Conservation (phyloP, 1,284 basidiomycete genomes). For the Mixia osmundae region DNA sequence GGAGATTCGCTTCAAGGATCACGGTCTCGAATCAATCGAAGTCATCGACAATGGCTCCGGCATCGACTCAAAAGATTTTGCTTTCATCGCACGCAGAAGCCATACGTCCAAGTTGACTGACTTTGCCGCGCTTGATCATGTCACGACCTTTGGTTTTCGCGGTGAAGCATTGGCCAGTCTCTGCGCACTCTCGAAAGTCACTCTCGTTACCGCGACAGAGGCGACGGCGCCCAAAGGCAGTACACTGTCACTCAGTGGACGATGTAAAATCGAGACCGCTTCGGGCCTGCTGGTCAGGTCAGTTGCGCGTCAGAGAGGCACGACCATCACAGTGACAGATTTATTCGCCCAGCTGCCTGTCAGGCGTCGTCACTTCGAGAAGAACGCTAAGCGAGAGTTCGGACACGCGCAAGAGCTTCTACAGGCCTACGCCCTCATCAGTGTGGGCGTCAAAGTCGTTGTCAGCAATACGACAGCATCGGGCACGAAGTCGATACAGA, state of each 20-base stretch:
- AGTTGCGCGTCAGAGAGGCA: conserved; percentile 40
- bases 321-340: conserved; percentile 48
- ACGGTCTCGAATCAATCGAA: conserved; percentile 65
- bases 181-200: conserved; percentile 59
- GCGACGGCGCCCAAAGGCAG: conserved; percentile 50
- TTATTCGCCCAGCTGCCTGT: conserved; percentile 72
- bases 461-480: conserved; percentile 36
- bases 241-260: conserved; percentile 42
- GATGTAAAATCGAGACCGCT: conserved; percentile 31
- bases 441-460: conserved; percentile 39
- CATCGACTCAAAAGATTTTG: conserved; percentile 51
- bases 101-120: conserved; percentile 75
- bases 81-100: conserved; percentile 61
- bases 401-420: conserved; percentile 58
- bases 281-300: neutral
- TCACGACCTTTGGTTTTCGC: conserved; percentile 80
- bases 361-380: conserved; percentile 69
- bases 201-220: conserved; percentile 46
- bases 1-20: conserved; percentile 80
- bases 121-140: conserved; percentile 46
- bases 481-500: conserved; percentile 45
- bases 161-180: conserved; percentile 88
- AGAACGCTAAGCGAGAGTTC: conserved; percentile 75
- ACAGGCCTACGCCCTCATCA: conserved; percentile 69
- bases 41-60: conserved; percentile 83